Evolutionary conservation across 352 stramenopile genomes (phyloP).

Genomic region (Paralagenidium karlingii): DNA sequence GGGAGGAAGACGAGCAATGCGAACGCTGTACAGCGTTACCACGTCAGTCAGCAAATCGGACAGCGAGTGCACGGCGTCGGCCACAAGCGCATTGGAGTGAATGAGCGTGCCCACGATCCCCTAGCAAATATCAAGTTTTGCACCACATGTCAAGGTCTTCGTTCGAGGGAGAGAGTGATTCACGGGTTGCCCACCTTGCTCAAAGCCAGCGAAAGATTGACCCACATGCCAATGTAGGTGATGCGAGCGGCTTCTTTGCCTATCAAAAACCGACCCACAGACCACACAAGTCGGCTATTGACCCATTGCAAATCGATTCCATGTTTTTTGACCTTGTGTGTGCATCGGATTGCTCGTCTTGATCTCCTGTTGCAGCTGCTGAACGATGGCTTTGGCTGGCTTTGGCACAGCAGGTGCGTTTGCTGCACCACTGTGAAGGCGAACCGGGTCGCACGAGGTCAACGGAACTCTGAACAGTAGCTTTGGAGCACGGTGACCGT

Average conservation of each 20-base stretch:
- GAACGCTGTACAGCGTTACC: slow-evolving; percentile 92
- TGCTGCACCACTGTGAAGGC: too few species aligned
- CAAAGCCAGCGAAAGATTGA: slow-evolving; percentile 87
- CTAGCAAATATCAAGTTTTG: slow-evolving; percentile 7
- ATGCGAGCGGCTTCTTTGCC: slow-evolving; percentile 73
- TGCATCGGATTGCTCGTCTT: too few species aligned
- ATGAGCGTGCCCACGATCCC: slow-evolving; percentile 58
- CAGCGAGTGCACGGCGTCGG: slow-evolving; percentile 93
- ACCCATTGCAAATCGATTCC: too few species aligned
- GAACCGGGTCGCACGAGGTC: too few species aligned
- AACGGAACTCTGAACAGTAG: too few species aligned
- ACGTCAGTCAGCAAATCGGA: slow-evolving; percentile 94
- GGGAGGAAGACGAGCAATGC: slow-evolving; percentile 85
- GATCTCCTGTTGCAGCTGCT: too few species aligned
- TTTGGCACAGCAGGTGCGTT: too few species aligned
- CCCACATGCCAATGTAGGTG: slow-evolving; percentile 86
- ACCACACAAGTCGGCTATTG: too few species aligned
- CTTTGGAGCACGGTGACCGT: too few species aligned
- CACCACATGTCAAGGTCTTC: neutral
- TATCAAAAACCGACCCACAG: too few species aligned
- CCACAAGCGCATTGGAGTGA: slow-evolving; percentile 88
- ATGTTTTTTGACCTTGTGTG: too few species aligned
- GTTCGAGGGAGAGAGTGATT: neutral
- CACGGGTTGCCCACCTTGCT: slow-evolving; percentile 48
- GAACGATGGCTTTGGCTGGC: too few species aligned